These are phyloP conservation scores for Talaromyces thailandensis DNA, from an alignment of 495 filamentous ascomycete species.

Conservation along the genomic window DNA sequence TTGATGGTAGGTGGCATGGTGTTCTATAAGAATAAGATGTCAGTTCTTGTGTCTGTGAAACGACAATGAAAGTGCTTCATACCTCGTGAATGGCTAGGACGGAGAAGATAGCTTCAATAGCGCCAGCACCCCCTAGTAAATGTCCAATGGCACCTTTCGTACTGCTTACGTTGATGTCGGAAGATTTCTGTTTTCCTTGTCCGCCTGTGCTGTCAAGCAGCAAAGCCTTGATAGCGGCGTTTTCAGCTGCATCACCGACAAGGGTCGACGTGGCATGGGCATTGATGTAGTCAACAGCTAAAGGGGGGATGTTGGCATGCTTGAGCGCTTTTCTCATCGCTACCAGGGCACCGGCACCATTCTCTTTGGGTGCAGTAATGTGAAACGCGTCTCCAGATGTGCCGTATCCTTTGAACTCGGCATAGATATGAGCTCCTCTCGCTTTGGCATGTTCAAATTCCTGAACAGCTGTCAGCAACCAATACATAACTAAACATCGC, in stretches of 20 bases:
- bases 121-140: constrained; percentile 82
- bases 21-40: constrained; percentile 38
- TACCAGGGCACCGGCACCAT: constrained; percentile 69
- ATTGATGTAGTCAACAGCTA: constrained; percentile 82
- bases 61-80: constrained; percentile 5
- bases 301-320: constrained; percentile 60
- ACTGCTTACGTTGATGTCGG: constrained; percentile 74
- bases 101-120: constrained; percentile 79
- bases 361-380: constrained; percentile 78
- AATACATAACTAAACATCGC: background rate
- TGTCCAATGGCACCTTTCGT: constrained; percentile 93
- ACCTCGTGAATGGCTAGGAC: constrained; percentile 70
- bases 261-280: constrained; percentile 86
- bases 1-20: constrained; percentile 84
- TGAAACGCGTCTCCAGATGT: constrained; percentile 82
- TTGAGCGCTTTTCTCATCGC: constrained; percentile 81
- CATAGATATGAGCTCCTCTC: constrained; percentile 74
- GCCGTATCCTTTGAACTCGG: constrained; percentile 83
- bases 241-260: constrained; percentile 84
- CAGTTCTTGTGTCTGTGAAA: background rate
- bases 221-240: constrained; percentile 67
- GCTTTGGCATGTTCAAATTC: constrained; percentile 80
- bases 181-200: constrained; percentile 50
- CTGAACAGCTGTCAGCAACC: constrained; percentile 16
- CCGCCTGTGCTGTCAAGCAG: constrained; percentile 50